Base-by-base conservation (phyloP, 345 rosid genomes). In the Dipteronia dyeriana region DNA sequence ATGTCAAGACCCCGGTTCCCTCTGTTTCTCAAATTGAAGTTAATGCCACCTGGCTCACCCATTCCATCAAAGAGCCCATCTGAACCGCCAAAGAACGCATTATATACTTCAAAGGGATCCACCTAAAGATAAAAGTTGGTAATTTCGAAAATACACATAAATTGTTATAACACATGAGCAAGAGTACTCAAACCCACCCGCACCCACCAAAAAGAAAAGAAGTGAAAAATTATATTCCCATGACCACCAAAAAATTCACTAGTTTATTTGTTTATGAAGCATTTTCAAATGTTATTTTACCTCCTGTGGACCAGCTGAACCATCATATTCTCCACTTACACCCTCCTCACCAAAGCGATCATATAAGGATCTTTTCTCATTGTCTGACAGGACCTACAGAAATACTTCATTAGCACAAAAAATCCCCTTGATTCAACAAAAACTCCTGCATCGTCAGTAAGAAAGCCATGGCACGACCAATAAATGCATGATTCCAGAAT, bases 301-400 rank as follows among this genome's bases (percentile, higher is more conserved):
- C 86, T 87, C 87, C 43, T 79, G 80, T 19, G 97, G 75, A 80
- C 79, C 79, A 81, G 79, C 85, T 56, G 90, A 82, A 49, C 88
- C 90, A 83, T 85, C 87, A 83, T 77, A 90, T 71, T 78, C 89
- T 17, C 88, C 95, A 65, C 85, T 87, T 77, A 91, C 75, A 77
- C 97, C 96, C 5, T 80, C 93, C 86, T 93, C 97, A 45, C 97
- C 98, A 59, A 87, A 88, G 73, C 90, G 94, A 83, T 95, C 99
- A 86, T 93, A 95, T 76, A 81, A 73, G 4, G 99, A 89, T 84
- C 96, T 88, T 85, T 95, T 93, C 90, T 91, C 94, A 47, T 91
- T 91, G 84, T 95, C 99, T 80, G 99, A 95, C 80, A 95, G 86
- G 61, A 95, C 98, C 98, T 93, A 88, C 83, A 90, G 3, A 67